Evolutionary conservation across 345 rosid species (phyloP), one percentile per base, ranked within the genome.

Genomic region (Salix arbutifolia): DNA sequence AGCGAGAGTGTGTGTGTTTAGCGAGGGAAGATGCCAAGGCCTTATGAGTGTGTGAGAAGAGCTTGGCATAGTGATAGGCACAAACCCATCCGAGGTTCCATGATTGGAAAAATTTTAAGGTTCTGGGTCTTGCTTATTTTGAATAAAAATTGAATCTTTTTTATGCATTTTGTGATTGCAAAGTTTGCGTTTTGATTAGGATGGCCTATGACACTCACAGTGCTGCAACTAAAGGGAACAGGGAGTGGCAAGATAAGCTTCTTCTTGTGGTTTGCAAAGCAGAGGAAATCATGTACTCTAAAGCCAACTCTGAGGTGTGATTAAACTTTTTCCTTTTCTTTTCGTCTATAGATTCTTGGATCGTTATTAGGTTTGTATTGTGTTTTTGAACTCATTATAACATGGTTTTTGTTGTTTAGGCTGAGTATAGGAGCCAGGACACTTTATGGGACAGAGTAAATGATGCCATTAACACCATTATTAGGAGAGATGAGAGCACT

Each of bases 51-150:
- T 77, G 96, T 93, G 35, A 87, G 88, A 81, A 86, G 97, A 84
- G 93, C 94, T 78, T 96, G 99, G 99, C 99, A 96, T 85, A 96
- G 98, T 72, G 99, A 93, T 38, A 88, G 97, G 69, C 98, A 92
- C 85, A 93, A 87, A 78, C 93, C 98, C 73, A 86, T 91, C 78
- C 79, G 98, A 78, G 99, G 97, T 76, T 91, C 96, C 53, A 85
- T 92, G 78, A 90, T 93, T 74, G 95, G 88, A 35, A 96, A 96
- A 83, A 93, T 96, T 87, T 96, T 93, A 86, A 93, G 97, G 99
- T 95, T 81, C 76, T 76, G 84, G 79, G 84, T 82, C 74, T 66
- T 74, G 31, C 48, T 18, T 35, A 35, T 80, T 52, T 74, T 69
- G 16, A 62, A 17, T 25, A 38, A 30, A 72, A 18, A 31, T 66